Percentiles rank a stretch among this genome's conserved stretches.
phyloP scores from a whole-genome alignment of 805 yeast genomes.

The Dipodascus geniculatus region DNA sequence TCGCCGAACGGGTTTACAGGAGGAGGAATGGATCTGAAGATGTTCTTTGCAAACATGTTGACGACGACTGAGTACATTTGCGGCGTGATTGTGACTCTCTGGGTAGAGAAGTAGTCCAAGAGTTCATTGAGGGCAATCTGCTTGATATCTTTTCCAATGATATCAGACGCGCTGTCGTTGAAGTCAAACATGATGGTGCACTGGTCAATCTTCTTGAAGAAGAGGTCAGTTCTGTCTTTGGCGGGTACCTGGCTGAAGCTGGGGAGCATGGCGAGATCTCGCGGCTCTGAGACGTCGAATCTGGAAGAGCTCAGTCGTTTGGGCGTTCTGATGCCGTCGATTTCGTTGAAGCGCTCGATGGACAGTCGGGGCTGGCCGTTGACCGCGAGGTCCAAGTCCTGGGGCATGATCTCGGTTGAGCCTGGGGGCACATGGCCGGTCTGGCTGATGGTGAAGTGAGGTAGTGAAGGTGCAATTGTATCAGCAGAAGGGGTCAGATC shows the following conservation, averaged over 20 bases:
- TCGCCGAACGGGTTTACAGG: slow-evolving; percentile 97
- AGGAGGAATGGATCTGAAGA: slow-evolving; percentile 95
- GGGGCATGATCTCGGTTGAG: slow-evolving; percentile 27
- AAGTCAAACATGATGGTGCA: slow-evolving; percentile 93
- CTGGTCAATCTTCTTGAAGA: slow-evolving; percentile 82
- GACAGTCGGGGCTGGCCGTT: slow-evolving; percentile 37
- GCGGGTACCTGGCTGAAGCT: slow-evolving; percentile 79
- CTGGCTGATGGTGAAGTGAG: background rate
- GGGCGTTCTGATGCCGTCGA: slow-evolving; percentile 76
- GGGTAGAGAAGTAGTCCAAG: slow-evolving; percentile 73
- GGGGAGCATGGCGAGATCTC: slow-evolving; percentile 67
- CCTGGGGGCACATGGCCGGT: slow-evolving; percentile 20
- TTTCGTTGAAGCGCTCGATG: slow-evolving; percentile 48
- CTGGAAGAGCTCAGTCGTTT: slow-evolving; percentile 88
- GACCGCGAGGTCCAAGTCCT: slow-evolving; percentile 19
- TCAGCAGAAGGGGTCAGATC: background rate
- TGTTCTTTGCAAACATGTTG: slow-evolving; percentile 75
- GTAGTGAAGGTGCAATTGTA: slow-evolving; percentile 1
- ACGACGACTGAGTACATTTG: slow-evolving; percentile 84
- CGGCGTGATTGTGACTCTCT: slow-evolving; percentile 76
- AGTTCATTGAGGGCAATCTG: slow-evolving; percentile 79
- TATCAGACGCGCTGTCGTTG: slow-evolving; percentile 82
- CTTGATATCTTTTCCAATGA: slow-evolving; percentile 87
- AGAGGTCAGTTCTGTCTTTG: slow-evolving; percentile 67
- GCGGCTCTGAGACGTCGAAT: slow-evolving; percentile 64